phyloP scores from a whole-genome alignment of 202 grass and related monocot genomes.

The Carex sylvatica region DNA sequence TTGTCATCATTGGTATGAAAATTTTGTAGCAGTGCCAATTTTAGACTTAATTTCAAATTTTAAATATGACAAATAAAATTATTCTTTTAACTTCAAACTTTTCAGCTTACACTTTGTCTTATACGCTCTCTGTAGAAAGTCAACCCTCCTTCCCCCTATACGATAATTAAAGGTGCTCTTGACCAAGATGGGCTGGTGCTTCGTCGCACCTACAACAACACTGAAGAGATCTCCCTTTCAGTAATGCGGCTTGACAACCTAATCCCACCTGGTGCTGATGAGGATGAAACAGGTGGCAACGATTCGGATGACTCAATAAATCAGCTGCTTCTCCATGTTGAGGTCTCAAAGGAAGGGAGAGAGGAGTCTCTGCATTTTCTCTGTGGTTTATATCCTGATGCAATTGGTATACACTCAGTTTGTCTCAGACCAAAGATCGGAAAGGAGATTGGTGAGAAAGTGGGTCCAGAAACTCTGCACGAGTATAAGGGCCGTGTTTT shows the following conservation, averaged over 20 bases:
- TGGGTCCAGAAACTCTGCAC: constrained; percentile 21
- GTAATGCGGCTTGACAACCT: constrained; percentile 77
- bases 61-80: not conserved
- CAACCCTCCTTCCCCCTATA: constrained; percentile 60
- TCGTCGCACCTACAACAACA: constrained; percentile 48
- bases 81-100: not conserved
- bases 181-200: constrained; percentile 71
- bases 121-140: constrained; percentile 41
- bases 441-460: constrained; percentile 23
- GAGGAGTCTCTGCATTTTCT: constrained; percentile 87
- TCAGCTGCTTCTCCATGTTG: constrained; percentile 91
- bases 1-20: too few relatives aligned
- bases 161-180: constrained; percentile 74
- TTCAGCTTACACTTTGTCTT: not conserved
- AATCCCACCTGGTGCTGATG: constrained; percentile 55
- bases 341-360: constrained; percentile 61
- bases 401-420: constrained; percentile 85
- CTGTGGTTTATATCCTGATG: constrained; percentile 82
- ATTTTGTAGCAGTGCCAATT: not conserved
- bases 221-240: constrained; percentile 79
- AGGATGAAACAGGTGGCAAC: constrained; percentile 21
- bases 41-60: not conserved
- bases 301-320: constrained; percentile 50
- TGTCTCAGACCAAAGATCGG: constrained; percentile 62
- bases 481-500: constrained; percentile 83